Percentiles rank a stretch among this genome's conserved stretches.
Conservation (phyloP, 139 green algal species). For the Ettlia oleoabundans region DNA sequence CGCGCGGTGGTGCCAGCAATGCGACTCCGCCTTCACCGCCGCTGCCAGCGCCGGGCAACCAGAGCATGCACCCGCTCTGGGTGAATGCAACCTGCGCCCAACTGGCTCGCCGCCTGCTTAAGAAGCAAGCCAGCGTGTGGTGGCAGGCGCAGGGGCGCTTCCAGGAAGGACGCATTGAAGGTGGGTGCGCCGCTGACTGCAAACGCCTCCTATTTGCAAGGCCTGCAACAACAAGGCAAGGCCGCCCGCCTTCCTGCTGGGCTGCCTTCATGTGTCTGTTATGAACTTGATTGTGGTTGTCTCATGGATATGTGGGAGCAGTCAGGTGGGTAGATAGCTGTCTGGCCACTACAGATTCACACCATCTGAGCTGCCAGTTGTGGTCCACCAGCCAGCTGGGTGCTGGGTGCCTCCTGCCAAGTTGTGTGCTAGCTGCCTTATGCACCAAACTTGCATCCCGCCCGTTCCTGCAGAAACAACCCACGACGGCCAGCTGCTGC, state of each 20-base stretch:
- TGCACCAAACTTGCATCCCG: not conserved
- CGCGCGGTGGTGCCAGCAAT: not conserved
- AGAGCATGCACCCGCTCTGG: not conserved
- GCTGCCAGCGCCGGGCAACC: not conserved
- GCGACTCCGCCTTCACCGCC: not conserved
- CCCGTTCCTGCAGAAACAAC: not conserved
- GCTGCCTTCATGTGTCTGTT: not conserved
- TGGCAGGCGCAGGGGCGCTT: not conserved
- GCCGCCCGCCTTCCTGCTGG: not conserved
- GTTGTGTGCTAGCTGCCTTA: not conserved
- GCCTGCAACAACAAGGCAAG: no score
- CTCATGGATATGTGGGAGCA: no score
- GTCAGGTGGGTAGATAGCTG: no score
- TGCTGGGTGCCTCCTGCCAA: not conserved
- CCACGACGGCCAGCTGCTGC: not conserved
- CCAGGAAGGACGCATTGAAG: not conserved
- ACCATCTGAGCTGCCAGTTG: no score
- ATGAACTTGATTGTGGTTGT: no score
- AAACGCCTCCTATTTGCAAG: not conserved
- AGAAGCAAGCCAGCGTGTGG: conserved; percentile 1
- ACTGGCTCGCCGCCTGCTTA: not conserved
- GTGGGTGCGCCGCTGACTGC: not conserved
- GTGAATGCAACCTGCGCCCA: not conserved
- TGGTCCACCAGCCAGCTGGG: no score
- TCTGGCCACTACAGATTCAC: no score